Conservation (phyloP, 768 basidiomycete genomes). For the Termitomyces sp. region DNA sequence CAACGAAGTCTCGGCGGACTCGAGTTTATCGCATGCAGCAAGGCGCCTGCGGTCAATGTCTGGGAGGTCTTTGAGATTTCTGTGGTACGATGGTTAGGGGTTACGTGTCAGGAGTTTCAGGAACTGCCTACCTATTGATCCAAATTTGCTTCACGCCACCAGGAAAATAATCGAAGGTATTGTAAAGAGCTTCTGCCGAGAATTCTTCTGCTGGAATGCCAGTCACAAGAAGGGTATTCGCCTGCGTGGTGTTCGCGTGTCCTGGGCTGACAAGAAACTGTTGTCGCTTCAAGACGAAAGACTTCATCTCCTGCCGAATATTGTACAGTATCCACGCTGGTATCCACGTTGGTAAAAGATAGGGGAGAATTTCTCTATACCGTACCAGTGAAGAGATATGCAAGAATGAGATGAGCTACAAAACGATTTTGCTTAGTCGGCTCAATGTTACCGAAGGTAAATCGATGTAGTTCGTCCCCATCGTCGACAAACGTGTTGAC, state of each 20-base stretch:
- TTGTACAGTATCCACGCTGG: constrained; percentile 84
- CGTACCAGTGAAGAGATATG: constrained; percentile 76
- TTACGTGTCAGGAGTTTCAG: neutral
- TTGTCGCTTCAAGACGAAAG: constrained; percentile 79
- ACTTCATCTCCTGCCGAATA: constrained; percentile 71
- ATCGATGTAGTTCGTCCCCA: constrained; percentile 55
- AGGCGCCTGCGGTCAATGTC: constrained; percentile 73
- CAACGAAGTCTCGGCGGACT: constrained; percentile 77
- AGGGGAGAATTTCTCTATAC: constrained; percentile 1
- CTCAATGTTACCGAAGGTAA: constrained; percentile 79
- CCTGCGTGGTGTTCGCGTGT: constrained; percentile 77
- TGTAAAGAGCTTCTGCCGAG: constrained; percentile 55
- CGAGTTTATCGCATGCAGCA: constrained; percentile 71
- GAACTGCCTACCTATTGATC: constrained; percentile 68
- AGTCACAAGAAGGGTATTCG: constrained; percentile 86
- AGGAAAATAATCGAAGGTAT: constrained; percentile 74
- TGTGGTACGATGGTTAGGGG: constrained; percentile 17
- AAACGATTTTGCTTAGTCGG: constrained; percentile 47
- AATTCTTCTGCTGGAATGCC: constrained; percentile 81
- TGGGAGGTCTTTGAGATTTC: constrained; percentile 84
- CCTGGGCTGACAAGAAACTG: constrained; percentile 68
- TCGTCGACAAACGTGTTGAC: constrained; percentile 41
- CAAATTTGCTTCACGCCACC: constrained; percentile 90
- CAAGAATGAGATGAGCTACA: constrained; percentile 73
- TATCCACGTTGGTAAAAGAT: neutral